Base-by-base conservation (phyloP, 176 grass and related monocot genomes). In the Lolium rigidum region DNA sequence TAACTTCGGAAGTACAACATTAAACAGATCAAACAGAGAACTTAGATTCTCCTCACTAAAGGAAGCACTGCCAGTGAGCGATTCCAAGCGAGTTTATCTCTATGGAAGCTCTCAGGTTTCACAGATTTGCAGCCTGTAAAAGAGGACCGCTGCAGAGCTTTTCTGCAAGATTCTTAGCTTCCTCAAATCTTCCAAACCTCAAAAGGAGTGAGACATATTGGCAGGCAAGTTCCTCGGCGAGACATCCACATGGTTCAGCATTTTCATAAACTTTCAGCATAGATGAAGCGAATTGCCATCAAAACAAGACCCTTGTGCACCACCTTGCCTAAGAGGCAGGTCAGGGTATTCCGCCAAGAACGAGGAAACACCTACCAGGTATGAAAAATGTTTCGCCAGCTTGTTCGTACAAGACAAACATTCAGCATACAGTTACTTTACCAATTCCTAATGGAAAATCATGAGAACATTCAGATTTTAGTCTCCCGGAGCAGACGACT, bases 141-240 rank as follows among this genome's bases (percentile, higher is more conserved):
- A 98, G n/a, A n/a, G n/a, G n/a, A n/a, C n/a, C n/a, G n/a, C n/a
- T n/a, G n/a, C n/a, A n/a, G n/a, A n/a, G n/a, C n/a, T n/a, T n/a
- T n/a, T n/a, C n/a, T n/a, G n/a, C n/a, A n/a, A n/a, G n/a, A n/a
- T n/a, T n/a, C n/a, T n/a, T n/a, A n/a, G n/a, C n/a, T n/a, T n/a
- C n/a, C n/a, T n/a, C n/a, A n/a, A n/a, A n/a, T n/a, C n/a, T n/a
- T n/a, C n/a, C n/a, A n/a, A n/a, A n/a, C n/a, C n/a, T n/a, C n/a
- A n/a, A n/a, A n/a, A n/a, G n/a, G n/a, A n/a, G n/a, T n/a, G n/a
- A n/a, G n/a, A n/a, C n/a, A n/a, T n/a, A n/a, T n/a, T n/a, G n/a
- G n/a, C 90, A 95, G 56, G 93, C 93, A 77, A 98, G 92, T 81
- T 89, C 86, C 47, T 92, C 82, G 20, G 83, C 88, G 74, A 95